Evolutionary conservation across 2,329 filamentous ascomycete species (phyloP).

Genomic region (Colletotrichum liaoningense): DNA sequence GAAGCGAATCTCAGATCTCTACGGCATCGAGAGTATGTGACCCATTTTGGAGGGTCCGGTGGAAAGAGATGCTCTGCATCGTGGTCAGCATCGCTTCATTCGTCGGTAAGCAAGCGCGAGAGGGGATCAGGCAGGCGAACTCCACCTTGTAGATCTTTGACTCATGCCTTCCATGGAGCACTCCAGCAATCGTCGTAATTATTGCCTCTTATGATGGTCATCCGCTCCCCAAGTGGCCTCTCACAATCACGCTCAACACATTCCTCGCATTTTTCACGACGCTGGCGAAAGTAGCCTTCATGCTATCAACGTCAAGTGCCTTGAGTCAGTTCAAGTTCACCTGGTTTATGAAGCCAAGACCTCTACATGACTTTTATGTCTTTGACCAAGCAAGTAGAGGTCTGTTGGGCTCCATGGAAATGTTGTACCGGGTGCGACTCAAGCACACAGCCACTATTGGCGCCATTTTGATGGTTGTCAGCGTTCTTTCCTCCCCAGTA

Average conservation of each 20-base stretch:
- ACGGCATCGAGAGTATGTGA: no score
- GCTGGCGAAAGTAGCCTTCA: slow-evolving; percentile 26
- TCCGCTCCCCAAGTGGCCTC: slow-evolving; percentile 8
- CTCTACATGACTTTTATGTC: slow-evolving; percentile 26
- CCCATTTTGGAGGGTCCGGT: no score
- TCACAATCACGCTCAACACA: slow-evolving; percentile 30
- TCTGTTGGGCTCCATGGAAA: slow-evolving; percentile 9
- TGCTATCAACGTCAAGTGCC: slow-evolving; percentile 18
- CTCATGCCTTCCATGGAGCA: no score
- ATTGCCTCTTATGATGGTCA: not conserved
- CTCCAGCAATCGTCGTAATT: not conserved
- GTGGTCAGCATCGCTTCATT: no score
- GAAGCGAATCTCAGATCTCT: no score
- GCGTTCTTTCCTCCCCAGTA: slow-evolving; percentile 17
- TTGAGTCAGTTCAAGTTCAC: slow-evolving; percentile 35
- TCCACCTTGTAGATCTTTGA: no score
- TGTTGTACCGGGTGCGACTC: slow-evolving; percentile 2
- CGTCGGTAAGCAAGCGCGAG: no score
- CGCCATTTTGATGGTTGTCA: slow-evolving; percentile 4
- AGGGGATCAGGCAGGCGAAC: no score
- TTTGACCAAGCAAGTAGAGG: slow-evolving; percentile 33
- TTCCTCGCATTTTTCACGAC: slow-evolving; percentile 35
- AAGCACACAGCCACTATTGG: slow-evolving; percentile 9
- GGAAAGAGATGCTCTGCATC: no score
- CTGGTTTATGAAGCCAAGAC: slow-evolving; percentile 17